These are phyloP conservation scores for Smittium culicis DNA, from an alignment of 371 early-diverging fungal genomes.

Conservation along the genomic window DNA sequence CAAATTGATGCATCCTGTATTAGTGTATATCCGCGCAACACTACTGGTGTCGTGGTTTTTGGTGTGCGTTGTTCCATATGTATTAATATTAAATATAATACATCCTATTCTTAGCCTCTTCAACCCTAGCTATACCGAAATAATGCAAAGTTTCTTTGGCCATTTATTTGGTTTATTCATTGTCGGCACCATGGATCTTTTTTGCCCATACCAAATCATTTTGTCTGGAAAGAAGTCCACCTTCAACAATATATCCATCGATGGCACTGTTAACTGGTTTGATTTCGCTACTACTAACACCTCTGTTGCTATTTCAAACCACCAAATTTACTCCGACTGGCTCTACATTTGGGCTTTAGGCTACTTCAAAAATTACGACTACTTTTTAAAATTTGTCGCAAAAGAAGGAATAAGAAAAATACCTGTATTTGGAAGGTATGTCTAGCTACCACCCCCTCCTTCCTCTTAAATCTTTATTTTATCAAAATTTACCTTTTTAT, in stretches of 20 bases:
- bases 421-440: no score
- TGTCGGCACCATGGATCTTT: background rate
- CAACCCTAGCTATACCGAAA: no score
- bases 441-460: no score
- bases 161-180: constrained; percentile 1
- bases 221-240: background rate
- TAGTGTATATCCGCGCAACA: no score
- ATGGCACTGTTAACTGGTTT: constrained; percentile 1
- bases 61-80: no score
- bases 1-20: no score
- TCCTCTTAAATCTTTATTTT: no score
- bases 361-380: background rate
- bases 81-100: no score
- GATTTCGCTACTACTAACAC: background rate
- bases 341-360: background rate
- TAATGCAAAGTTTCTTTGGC: background rate
- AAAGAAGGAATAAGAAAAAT: no score
- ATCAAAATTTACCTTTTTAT: background rate
- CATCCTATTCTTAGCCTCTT: no score
- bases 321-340: background rate
- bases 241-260: background rate
- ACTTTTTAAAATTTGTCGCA: constrained; percentile 3
- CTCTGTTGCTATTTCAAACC: background rate
- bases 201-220: background rate
- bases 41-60: no score